Evolutionary conservation across 768 basidiomycete genomes (phyloP), one percentile per base, ranked within the genome.

Genomic region (Xerocomus spinulosus): DNA sequence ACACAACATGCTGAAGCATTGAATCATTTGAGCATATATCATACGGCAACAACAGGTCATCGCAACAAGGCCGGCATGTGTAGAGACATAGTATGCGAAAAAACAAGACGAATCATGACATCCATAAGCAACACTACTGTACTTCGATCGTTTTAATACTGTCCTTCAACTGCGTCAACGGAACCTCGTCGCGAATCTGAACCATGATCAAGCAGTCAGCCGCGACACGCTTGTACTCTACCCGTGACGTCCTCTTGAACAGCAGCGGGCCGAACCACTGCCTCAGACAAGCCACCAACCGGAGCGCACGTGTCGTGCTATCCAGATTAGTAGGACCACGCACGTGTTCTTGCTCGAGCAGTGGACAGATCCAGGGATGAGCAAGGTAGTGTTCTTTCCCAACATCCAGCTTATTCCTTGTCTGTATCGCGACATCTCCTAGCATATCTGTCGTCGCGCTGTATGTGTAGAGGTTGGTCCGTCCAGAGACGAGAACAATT

Each of bases 281-380:
- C 5, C 17, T 36, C 5, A 55, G 33, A 10, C 54, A 44, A 6
- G 34, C 44, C 12, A 52, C 21, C 0, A 46, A 9, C 4, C 55
- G 39, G 1, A 36, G 43, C 3, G 46, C 49, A 1, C 10, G 33
- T 2, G 37, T 36, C 2, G 18, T 35, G 23, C 12, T 12, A 25
- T 52, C 40, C 0, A 40, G 20, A 12, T 10, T 28, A 14, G 15
- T 13, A 1, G 4, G 23, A 3, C 42, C 29, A 1, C 20, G 3
- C 5, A 7, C 9, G 23, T 34, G 43, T 10, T 50, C 50, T 9
- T 44, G 44, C 9, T 50, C 51, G 21, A 48, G 48, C 4, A 55
- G 21, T 0, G 48, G 23, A 2, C 35, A 23, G 45, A 58, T 51
- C 53, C 52, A 58, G 2, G 57, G 57, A 42, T 58, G 48, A 12